These are phyloP conservation scores for Botrytis deweyae DNA, from an alignment of 2,329 filamentous ascomycete species.

Conservation along the genomic window DNA sequence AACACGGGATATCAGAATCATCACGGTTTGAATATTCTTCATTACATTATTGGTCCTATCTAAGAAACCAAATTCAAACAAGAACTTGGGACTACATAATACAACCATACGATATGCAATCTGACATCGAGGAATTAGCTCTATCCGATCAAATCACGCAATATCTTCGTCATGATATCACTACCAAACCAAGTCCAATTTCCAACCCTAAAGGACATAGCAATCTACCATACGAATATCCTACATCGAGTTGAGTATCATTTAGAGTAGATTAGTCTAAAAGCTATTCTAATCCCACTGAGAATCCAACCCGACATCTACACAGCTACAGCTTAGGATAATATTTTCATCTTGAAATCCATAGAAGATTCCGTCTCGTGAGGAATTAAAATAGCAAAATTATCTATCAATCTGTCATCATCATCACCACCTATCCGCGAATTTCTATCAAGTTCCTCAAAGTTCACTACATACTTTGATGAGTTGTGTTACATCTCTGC, in stretches of 20 bases:
- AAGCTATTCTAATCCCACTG: background rate
- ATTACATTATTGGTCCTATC: background rate
- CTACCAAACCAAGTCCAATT: background rate
- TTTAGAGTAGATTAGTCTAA: no score
- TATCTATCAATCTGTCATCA: no score
- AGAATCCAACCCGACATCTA: background rate
- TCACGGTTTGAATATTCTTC: background rate
- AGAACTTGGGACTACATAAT: background rate
- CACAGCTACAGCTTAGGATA: no score
- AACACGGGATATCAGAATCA: background rate
- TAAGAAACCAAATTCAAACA: background rate
- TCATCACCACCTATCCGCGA: no score
- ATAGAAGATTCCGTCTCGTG: no score
- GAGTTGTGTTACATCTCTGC: background rate
- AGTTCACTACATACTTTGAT: background rate
- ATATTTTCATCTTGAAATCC: no score
- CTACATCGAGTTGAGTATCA: background rate
- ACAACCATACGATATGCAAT: no score
- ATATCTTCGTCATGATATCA: background rate
- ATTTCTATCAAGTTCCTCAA: background rate
- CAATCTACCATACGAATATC: background rate
- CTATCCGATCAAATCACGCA: background rate
- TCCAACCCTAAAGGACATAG: background rate
- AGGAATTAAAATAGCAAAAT: no score
- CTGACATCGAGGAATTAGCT: background rate